Conservation (phyloP, 805 yeast species). For the Yamadazyma akitaensis region DNA sequence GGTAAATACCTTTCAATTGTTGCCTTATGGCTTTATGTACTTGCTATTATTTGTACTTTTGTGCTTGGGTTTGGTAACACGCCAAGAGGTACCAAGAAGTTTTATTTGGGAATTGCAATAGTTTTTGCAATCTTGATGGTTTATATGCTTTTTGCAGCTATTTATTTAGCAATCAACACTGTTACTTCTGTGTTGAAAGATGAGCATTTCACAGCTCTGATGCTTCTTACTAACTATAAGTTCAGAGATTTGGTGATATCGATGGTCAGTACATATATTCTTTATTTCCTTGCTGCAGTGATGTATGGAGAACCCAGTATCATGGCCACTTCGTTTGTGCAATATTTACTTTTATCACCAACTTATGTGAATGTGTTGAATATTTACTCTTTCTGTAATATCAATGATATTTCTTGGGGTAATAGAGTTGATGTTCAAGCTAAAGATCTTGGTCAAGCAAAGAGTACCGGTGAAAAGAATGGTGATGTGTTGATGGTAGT, state of each 20-base stretch:
- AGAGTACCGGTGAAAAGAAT: conserved; percentile 39
- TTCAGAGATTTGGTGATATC: conserved; percentile 89
- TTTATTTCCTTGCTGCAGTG: conserved; percentile 76
- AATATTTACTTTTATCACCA: conserved; percentile 81
- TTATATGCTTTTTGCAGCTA: conserved; percentile 84
- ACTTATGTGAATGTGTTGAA: conserved; percentile 87
- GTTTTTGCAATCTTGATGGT: conserved; percentile 87
- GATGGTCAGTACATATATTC: conserved; percentile 73
- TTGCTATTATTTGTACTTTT: conserved; percentile 78
- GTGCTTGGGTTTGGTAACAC: conserved; percentile 91
- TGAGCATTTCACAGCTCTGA: conserved; percentile 39
- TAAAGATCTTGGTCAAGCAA: conserved; percentile 81
- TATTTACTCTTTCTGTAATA: conserved; percentile 93
- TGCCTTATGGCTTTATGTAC: conserved; percentile 81
- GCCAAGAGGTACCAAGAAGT: conserved; percentile 82
- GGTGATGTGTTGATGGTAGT: conserved; percentile 40
- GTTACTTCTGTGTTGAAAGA: conserved; percentile 51
- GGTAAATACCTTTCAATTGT: conserved; percentile 77
- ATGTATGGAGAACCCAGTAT: conserved; percentile 89
- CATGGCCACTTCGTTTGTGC: conserved; percentile 82
- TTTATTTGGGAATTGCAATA: conserved; percentile 69
- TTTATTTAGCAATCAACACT: conserved; percentile 73
- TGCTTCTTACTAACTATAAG: conserved; percentile 61
- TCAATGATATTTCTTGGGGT: conserved; percentile 97
- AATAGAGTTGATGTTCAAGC: conserved; percentile 75